phyloP scores from a whole-genome alignment of 257 asterid genomes.

The Solanum phureja region DNA sequence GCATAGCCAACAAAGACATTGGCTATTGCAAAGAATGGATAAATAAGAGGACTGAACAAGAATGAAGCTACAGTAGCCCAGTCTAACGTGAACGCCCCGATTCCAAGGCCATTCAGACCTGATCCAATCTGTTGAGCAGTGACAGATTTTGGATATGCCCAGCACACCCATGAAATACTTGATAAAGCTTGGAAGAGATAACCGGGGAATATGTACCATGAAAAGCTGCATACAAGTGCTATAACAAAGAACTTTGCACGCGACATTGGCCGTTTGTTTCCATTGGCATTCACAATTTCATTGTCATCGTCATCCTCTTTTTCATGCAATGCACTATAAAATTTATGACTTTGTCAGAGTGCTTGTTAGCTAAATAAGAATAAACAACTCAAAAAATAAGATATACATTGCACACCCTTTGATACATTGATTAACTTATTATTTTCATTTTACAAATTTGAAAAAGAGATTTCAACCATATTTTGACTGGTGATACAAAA shows the following conservation, averaged over 20 bases:
- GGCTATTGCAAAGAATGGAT: slow-evolving; percentile 73
- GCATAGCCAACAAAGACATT: slow-evolving; percentile 53
- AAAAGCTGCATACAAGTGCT: slow-evolving; percentile 51
- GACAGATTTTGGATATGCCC: slow-evolving; percentile 68
- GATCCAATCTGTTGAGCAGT: slow-evolving; percentile 79
- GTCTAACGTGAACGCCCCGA: slow-evolving; percentile 62
- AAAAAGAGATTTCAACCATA: not conserved
- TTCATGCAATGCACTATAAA: slow-evolving; percentile 57
- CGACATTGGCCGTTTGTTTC: slow-evolving; percentile 12
- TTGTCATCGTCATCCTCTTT: slow-evolving; percentile 19
- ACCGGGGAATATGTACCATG: slow-evolving; percentile 60
- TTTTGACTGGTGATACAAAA: not conserved
- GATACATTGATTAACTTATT: not conserved
- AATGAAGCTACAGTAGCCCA: slow-evolving; percentile 67
- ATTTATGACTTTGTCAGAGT: not conserved
- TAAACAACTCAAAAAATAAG: not conserved
- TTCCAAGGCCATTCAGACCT: slow-evolving; percentile 54
- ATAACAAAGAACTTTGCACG: slow-evolving; percentile 63
- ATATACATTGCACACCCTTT: not conserved
- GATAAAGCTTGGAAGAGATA: slow-evolving; percentile 51
- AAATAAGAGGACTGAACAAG: slow-evolving; percentile 62
- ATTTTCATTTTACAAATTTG: not conserved
- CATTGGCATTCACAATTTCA: not conserved
- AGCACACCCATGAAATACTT: slow-evolving; percentile 76
- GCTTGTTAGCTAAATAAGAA: not conserved